A percentile compares a stretch with the other conserved stretches of the same genome.
Evolutionary conservation across 163 green algal species (phyloP).

Genomic region (Chloromonas sp.): DNA sequence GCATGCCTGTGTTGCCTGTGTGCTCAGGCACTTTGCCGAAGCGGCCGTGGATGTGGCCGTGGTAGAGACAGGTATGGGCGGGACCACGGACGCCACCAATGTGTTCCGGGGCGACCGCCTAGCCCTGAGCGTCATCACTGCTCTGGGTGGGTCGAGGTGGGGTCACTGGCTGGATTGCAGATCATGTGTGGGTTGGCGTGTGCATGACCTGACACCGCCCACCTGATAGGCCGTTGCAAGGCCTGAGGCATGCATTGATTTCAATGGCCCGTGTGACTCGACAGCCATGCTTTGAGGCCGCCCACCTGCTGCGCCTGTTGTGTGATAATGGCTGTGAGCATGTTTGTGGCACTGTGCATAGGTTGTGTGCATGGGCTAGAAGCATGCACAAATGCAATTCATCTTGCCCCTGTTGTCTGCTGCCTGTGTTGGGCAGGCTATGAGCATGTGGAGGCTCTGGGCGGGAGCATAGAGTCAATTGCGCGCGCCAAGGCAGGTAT

Average conservation of each 20-base stretch:
- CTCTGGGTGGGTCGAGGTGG: constrained; percentile 15
- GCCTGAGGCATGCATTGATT: no score
- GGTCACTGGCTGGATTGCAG: background rate
- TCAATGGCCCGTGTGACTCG: no score
- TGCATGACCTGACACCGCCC: no score
- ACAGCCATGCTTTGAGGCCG: no score
- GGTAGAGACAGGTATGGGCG: constrained; percentile 88
- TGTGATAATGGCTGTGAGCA: no score
- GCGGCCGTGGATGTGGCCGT: constrained; percentile 71
- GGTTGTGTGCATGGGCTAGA: background rate
- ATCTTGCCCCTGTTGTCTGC: background rate
- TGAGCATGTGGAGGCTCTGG: constrained; percentile 85
- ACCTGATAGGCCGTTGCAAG: no score
- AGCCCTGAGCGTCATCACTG: constrained; percentile 56
- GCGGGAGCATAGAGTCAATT: constrained; percentile 70
- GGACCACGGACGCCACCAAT: constrained; percentile 89
- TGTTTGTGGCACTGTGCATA: no score
- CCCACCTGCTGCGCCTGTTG: no score
- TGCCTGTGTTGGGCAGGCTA: constrained; percentile 20
- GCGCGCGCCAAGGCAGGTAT: constrained; percentile 78
- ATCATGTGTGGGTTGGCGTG: no score
- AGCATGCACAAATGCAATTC: background rate
- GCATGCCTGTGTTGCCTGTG: no score
- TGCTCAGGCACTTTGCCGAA: constrained; percentile 62
- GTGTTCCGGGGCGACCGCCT: constrained; percentile 62